Base-by-base conservation (phyloP, 257 asterid species). In the Nicotiana undulata region DNA sequence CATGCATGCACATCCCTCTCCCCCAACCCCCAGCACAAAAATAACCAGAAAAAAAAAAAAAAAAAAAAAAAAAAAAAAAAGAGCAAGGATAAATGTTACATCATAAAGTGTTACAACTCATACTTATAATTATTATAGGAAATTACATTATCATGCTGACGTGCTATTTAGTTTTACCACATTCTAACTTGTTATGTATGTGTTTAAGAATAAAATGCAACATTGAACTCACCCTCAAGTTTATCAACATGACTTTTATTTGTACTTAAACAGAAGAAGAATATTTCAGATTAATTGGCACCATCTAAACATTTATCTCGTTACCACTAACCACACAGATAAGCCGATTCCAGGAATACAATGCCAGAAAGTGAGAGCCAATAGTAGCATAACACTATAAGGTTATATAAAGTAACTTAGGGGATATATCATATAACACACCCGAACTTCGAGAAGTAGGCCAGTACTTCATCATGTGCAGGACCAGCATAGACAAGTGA, bases 401-500 rank as follows among this genome's bases (percentile, higher is more conserved):
- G 24, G 31, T 18, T 75, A 72, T 44, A 44, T 46, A 13, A 65
- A 56, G 31, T 40, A 79, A 51, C 74, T 81, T 52, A 58, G 55
- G 58, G 49, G 74, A 79, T 68, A 51, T 82, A 79, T 49, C 78
- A 65, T 85, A 82, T 22, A 83, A 88, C 97, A 46, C 40, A 93
- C 99, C 98, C 99, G 67, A 91, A 91, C 77, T 92, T 93, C 64
- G 96, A 88, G 86, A 95, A 95, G 88, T 95, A 90, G 53, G 82
- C 88, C 82, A 95, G 82, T 61, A 91, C 85, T 86, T 92, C 94
- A 81, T 89, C 93, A 32, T 84, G 86, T 44, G 99, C 99, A 66
- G 97, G 98, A 82, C 99, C 99, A 80, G 97, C 90, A 82, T 93
- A 95, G 65, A 92, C 93, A 83, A 93, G 94, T 51, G 97, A 84